Evolutionary conservation across 2,329 filamentous ascomycete genomes (phyloP), one percentile per base, ranked within the genome.

Genomic region (Gnomoniopsis sp.): DNA sequence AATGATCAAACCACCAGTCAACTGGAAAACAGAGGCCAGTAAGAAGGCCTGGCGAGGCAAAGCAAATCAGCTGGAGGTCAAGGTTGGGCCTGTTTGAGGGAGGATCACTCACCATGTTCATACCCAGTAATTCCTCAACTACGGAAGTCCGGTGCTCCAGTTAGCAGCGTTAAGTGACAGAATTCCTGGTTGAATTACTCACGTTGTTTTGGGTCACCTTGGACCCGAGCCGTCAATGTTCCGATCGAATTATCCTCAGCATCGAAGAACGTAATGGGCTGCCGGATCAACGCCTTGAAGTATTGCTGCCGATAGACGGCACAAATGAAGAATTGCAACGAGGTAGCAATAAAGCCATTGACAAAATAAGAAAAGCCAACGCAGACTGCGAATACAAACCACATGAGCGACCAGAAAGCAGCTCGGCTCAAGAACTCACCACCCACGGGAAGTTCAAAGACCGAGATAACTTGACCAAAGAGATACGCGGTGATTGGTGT

Each of bases 401-500:
- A 89, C 83, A 89, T 88, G 60, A 86, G 75, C 0, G 84, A 79
- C 83, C 84, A 89, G 68, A 88, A 88, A 53, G 81, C 77, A 36
- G 78, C 79, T 47, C 47, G 38, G 44, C 22, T 21, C 19, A 78
- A 71, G 1, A 70, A 68, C n/a, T 67, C 65, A 49, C 76, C 71
- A 56, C 71, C 69, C 4, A 70, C 62, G 6, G 63, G 50, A 11
- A 70, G 68, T n/a, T 75, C 70, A 65, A 85, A 86, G 12, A 82
- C 73, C 8, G 75, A 68, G 41, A 86, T 75, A 47, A 85, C 72
- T 59, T 80, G 75, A 3, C 78, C 81, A 59, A 86, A 84, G 11
- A 84, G 62, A 0, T 58, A 77, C 75, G 19, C 57, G 26, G 55
- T 57, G 3, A 62, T 17, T 7, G 57, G 61, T 4, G 48, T 46